phyloP scores from a whole-genome alignment of 176 grass and related monocot species.

The Neostapfia colusana region DNA sequence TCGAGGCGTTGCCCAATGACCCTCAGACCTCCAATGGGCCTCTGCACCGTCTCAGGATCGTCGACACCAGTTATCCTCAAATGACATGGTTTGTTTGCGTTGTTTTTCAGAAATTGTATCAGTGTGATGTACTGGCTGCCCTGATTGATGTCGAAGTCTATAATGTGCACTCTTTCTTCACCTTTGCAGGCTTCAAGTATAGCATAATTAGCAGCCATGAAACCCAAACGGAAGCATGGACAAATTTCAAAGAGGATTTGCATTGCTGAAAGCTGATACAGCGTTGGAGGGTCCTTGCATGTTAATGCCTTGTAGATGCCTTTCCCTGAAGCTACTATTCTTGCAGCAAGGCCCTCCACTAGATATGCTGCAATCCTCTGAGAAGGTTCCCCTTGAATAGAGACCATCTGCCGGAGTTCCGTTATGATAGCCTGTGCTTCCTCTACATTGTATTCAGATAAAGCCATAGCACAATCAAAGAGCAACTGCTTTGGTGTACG shows the following conservation, averaged over 20 bases:
- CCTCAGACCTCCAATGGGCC: conserved; percentile 78
- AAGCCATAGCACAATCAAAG: conserved; percentile 63
- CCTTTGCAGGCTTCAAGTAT: conserved; percentile 82
- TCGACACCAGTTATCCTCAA: conserved; percentile 95
- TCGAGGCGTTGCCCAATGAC: conserved; percentile 87
- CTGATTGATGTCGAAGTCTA: conserved; percentile 97
- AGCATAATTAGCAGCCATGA: conserved; percentile 92
- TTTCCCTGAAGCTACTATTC: conserved; percentile 79
- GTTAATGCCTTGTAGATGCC: conserved; percentile 90
- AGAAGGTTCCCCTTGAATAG: conserved; percentile 87
- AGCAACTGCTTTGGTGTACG: conserved; percentile 85
- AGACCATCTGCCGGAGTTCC: conserved; percentile 81
- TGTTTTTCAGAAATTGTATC: conserved; percentile 64
- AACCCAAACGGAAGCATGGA: conserved; percentile 88
- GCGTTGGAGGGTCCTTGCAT: conserved; percentile 84
- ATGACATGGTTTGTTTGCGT: conserved; percentile 55
- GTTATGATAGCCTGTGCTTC: conserved; percentile 84
- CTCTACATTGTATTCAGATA: conserved; percentile 66
- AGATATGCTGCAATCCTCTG: conserved; percentile 88
- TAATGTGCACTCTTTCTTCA: conserved; percentile 84
- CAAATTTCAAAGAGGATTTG: conserved; percentile 97
- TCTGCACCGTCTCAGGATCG: conserved; percentile 94
- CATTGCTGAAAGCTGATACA: conserved; percentile 95
- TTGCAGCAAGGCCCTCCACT: conserved; percentile 88
- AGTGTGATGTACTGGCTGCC: conserved; percentile 92